Evolutionary conservation across 1,284 basidiomycete genomes (phyloP).

Genomic region (Ustilago vetiveriae): DNA sequence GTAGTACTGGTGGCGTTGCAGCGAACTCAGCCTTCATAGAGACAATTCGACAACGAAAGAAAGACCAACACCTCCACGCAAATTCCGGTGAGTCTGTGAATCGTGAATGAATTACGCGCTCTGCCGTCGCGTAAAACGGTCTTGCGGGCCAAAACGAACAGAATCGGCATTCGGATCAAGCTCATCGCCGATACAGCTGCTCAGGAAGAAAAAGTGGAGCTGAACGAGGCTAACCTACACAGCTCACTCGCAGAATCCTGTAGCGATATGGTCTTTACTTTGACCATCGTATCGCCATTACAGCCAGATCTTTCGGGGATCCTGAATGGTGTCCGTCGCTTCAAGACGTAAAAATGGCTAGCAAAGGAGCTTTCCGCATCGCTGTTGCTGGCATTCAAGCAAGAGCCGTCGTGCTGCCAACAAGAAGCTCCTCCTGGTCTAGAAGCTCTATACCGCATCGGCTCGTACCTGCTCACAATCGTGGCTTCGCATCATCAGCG

Average conservation of each 20-base stretch:
- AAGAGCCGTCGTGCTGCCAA: constrained; percentile 7
- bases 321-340: too few relatives aligned
- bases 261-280: too few relatives aligned
- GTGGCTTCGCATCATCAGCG: constrained; percentile 26
- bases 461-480: background rate
- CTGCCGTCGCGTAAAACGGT: constrained; percentile 33
- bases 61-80: too few relatives aligned
- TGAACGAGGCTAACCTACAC: too few relatives aligned
- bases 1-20: constrained; percentile 7
- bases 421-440: constrained; percentile 2
- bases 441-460: background rate
- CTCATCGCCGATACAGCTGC: constrained; percentile 15
- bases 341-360: constrained; percentile 9
- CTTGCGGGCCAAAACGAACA: background rate
- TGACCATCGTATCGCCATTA: too few relatives aligned
- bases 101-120: constrained; percentile 7
- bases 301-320: too few relatives aligned
- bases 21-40: constrained; percentile 11
- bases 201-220: constrained; percentile 26
- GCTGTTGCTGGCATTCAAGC: constrained; percentile 20
- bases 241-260: too few relatives aligned
- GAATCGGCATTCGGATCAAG: constrained; percentile 6
- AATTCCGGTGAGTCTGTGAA: too few relatives aligned
- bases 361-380: constrained; percentile 11
- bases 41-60: too few relatives aligned